A percentile compares a stretch with the other conserved stretches of the same genome.
These are phyloP conservation scores for Staphylotrichum longicolle DNA, from an alignment of 495 filamentous ascomycete species.

Conservation along the genomic window DNA sequence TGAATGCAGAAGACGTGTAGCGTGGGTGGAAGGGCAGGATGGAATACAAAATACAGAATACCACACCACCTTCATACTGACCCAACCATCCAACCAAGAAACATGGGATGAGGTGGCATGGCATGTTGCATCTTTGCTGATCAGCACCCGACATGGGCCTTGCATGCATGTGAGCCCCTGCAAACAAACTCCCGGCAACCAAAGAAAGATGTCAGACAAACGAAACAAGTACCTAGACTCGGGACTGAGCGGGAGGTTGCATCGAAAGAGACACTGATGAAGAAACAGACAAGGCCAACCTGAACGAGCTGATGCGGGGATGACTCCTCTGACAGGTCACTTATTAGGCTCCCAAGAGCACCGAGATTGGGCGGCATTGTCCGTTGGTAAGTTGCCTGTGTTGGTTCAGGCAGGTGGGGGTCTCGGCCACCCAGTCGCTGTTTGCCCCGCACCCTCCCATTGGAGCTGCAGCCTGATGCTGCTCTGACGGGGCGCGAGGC, in stretches of 20 bases:
- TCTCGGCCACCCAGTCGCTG: no score
- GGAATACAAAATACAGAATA: no score
- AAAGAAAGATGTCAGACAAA: not conserved
- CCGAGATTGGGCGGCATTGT: not conserved
- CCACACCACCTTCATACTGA: no score
- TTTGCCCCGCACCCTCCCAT: no score
- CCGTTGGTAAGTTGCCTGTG: not conserved
- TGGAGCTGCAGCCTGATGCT: not conserved
- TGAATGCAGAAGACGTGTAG: no score
- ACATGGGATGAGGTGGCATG: no score
- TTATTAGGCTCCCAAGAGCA: not conserved
- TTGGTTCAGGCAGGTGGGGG: not conserved
- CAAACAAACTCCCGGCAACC: no score
- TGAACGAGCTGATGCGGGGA: not conserved
- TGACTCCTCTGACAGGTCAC: not conserved
- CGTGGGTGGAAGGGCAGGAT: no score
- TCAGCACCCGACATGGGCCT: no score
- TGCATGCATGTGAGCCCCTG: no score
- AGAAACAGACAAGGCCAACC: not conserved
- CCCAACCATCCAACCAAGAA: no score
- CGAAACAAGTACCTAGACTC: not conserved
- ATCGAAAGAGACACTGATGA: not conserved
- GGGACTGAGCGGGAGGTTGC: not conserved
- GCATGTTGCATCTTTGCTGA: no score
- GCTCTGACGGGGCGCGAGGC: not conserved